Conservation (phyloP, 1,284 basidiomycete genomes). For the Boletus semigastroideus region DNA sequence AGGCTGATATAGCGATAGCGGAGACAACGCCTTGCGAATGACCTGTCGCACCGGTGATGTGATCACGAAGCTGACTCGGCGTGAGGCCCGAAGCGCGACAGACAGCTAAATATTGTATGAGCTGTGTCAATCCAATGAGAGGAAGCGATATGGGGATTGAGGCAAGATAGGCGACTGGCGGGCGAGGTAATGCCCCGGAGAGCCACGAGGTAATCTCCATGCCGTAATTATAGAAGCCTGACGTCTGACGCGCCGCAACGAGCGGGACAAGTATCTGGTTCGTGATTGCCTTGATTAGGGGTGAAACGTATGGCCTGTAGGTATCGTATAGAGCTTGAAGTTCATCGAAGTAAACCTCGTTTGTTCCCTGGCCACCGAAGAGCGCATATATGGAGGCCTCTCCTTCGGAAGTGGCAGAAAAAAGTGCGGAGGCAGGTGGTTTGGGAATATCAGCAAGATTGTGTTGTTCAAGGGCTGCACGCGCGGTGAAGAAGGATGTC, state of each 20-base stretch:
- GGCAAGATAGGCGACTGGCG: slow-evolving; percentile 86
- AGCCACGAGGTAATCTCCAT: slow-evolving; percentile 88
- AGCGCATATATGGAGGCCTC: slow-evolving; percentile 88
- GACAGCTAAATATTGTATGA: slow-evolving; percentile 87
- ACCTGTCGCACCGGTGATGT: slow-evolving; percentile 86
- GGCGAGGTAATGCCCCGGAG: slow-evolving; percentile 64
- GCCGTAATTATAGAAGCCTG: slow-evolving; percentile 77
- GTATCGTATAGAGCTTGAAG: slow-evolving; percentile 89
- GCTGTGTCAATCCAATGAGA: slow-evolving; percentile 94
- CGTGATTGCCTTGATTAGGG: slow-evolving; percentile 68
- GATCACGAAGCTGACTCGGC: slow-evolving; percentile 77
- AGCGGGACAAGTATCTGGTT: slow-evolving; percentile 72
- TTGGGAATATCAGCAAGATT: slow-evolving; percentile 60
- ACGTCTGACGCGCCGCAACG: slow-evolving; percentile 59
- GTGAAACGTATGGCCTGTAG: slow-evolving; percentile 82
- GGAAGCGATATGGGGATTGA: slow-evolving; percentile 95
- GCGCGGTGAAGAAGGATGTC: slow-evolving; percentile 78
- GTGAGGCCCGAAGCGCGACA: slow-evolving; percentile 74
- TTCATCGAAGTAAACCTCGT: slow-evolving; percentile 98
- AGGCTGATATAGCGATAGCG: slow-evolving; percentile 85
- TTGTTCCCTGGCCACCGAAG: slow-evolving; percentile 98
- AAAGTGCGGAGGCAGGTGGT: slow-evolving; percentile 71
- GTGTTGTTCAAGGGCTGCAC: slow-evolving; percentile 68
- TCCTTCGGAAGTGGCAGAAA: slow-evolving; percentile 67
- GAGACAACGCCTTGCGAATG: slow-evolving; percentile 97